A percentile compares a stretch with the other conserved stretches of the same genome.
phyloP scores from a whole-genome alignment of 352 stramenopile species.

The Phytophthora palmivora region DNA sequence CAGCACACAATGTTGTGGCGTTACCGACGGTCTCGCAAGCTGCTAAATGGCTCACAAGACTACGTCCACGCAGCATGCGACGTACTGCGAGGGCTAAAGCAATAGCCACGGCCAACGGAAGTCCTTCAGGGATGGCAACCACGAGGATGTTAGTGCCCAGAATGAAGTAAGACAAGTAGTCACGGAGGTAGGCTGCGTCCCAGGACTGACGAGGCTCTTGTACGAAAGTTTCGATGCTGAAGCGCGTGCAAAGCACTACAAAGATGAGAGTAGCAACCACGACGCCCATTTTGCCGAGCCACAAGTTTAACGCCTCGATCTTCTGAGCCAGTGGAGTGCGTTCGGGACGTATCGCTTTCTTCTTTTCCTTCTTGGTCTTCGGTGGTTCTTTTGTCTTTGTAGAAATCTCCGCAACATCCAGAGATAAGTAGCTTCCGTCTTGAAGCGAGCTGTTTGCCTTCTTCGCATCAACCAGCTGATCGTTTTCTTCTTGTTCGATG shows the following conservation, averaged over 20 bases:
- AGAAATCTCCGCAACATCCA: slow-evolving; percentile 16
- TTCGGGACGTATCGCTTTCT: slow-evolving; percentile 23
- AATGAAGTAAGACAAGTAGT: slow-evolving; percentile 87
- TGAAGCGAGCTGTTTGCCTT: slow-evolving; percentile 24
- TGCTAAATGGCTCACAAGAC: slow-evolving; percentile 95
- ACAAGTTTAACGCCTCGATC: slow-evolving; percentile 72
- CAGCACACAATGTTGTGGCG: slow-evolving; percentile 96
- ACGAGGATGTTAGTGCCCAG: slow-evolving; percentile 85
- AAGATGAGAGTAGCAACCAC: slow-evolving; percentile 74
- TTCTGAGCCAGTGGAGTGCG: slow-evolving; percentile 79
- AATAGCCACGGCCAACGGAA: slow-evolving; percentile 92
- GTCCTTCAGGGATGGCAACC: slow-evolving; percentile 91
- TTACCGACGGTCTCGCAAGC: slow-evolving; percentile 98
- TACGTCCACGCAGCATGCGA: slow-evolving; percentile 97
- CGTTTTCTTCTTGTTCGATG: slow-evolving; percentile 16
- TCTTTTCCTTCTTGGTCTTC: slow-evolving; percentile 13
- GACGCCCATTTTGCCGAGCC: slow-evolving; percentile 72
- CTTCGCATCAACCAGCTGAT: background rate
- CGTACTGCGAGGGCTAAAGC: slow-evolving; percentile 90
- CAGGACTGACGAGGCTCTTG: slow-evolving; percentile 44
- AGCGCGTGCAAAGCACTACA: slow-evolving; percentile 54
- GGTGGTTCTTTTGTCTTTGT: slow-evolving; percentile 7
- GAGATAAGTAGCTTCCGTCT: slow-evolving; percentile 41
- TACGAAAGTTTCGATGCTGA: slow-evolving; percentile 69
- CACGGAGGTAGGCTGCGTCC: slow-evolving; percentile 45